Base-by-base conservation (phyloP, 179 eudicot species). In the Silene coronaria region DNA sequence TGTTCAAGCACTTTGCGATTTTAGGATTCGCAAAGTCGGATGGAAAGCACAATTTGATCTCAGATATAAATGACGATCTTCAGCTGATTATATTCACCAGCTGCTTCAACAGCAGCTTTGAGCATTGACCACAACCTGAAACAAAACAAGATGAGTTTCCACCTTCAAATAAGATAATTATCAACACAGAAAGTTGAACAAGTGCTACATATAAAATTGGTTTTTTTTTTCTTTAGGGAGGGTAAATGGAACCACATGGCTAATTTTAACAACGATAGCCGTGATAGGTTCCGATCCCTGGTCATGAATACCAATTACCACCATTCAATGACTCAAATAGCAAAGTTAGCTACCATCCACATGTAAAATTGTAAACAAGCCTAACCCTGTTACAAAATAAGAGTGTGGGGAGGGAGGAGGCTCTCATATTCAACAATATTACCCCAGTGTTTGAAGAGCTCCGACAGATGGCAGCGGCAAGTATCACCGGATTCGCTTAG, bases 1-100 rank as follows among this genome's bases (percentile, higher is more conserved):
- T 63, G 53, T 62, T 36, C 65, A 51, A 77, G 60, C 83, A 80
- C 48, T 46, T 45, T 55, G 67, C 57, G 77, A 78, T 72, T 76
- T 38, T 51, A 51, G 8, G 48, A 55, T 30, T 80, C 26, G 67
- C 72, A 5, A 53, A 65, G 71, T 72, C 19, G 28, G 61, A 72
- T 60, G 67, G 69, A 72, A 70, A 26, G 51, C 77, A 51, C 12
- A n/a, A 67, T 11, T 55, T 67, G 17, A 17, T 58, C 55, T 73
- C 58, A 59, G 45, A 28, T 36, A 32, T 21, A 17, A 30, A 70
- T 73, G 65, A 23, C 5, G 28, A 21, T 72, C 77, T 32, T 36
- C 78, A 34, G 53, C 67, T 36, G 67, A 75, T 46, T 17, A 11
- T 30, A 67, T 24, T 59, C 62, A 68, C 69, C 48, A 77, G 32